Conservation (phyloP, 2,329 filamentous ascomycete species). For the Trematosphaeria pertusa region DNA sequence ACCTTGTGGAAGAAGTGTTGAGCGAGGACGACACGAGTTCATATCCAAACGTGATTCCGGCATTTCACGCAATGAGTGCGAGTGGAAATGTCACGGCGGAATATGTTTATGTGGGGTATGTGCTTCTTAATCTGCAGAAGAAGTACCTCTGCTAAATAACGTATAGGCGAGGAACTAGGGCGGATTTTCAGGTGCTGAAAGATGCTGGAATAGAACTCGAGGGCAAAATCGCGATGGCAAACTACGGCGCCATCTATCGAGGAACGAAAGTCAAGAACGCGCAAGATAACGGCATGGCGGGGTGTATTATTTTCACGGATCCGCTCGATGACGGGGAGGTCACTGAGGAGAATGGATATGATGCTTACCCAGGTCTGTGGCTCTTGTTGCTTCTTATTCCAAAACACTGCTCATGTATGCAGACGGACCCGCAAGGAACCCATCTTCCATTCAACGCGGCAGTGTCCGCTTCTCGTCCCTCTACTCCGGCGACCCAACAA, state of each 20-base stretch:
- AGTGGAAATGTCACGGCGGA: constrained; percentile 49
- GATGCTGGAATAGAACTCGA: constrained; percentile 49
- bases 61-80: constrained; percentile 51
- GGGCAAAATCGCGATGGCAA: constrained; percentile 52
- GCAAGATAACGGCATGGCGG: constrained; percentile 49
- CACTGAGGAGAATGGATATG: constrained; percentile 49
- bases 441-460: constrained; percentile 50
- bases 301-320: constrained; percentile 49
- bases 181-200: constrained; percentile 48
- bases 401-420: constrained; percentile 16
- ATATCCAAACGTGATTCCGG: constrained; percentile 44
- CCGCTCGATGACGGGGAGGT: constrained; percentile 49
- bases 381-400: background rate
- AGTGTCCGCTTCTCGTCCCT: constrained; percentile 65
- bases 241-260: constrained; percentile 50
- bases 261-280: constrained; percentile 54
- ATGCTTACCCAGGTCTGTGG: constrained; percentile 39
- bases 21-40: constrained; percentile 27
- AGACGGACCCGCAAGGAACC: constrained; percentile 51
- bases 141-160: background rate
- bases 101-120: constrained; percentile 51
- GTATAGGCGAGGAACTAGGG: constrained; percentile 29
- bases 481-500: constrained; percentile 48
- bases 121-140: constrained; percentile 7
- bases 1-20: constrained; percentile 27